Evolutionary conservation across 2,329 filamentous ascomycete genomes (phyloP).

Genomic region (Neonectria neomacrospora): DNA sequence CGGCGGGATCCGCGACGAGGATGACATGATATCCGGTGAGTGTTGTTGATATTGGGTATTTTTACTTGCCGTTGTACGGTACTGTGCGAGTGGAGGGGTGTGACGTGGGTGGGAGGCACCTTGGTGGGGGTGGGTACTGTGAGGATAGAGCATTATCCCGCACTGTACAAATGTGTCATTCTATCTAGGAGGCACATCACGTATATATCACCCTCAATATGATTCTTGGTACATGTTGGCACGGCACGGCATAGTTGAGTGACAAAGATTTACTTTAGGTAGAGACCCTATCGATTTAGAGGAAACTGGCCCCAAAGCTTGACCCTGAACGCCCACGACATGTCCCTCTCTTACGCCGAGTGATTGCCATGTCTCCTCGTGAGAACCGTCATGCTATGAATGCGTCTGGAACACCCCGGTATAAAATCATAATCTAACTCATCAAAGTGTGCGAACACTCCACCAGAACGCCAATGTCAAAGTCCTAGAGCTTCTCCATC

Average conservation of each 20-base stretch:
- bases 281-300: background rate
- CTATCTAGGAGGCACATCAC: background rate
- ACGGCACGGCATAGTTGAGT: background rate
- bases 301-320: background rate
- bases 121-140: slow-evolving; percentile 35
- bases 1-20: slow-evolving; percentile 66
- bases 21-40: slow-evolving; percentile 31
- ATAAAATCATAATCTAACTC: background rate
- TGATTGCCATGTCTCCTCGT: background rate
- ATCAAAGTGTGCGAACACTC: background rate
- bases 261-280: background rate
- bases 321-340: background rate
- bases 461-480: slow-evolving; percentile 26
- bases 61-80: slow-evolving; percentile 35
- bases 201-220: background rate
- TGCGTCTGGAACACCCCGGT: background rate
- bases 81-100: slow-evolving; percentile 31
- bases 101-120: slow-evolving; percentile 21
- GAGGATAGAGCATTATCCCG: background rate
- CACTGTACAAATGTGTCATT: slow-evolving; percentile 8
- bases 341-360: background rate
- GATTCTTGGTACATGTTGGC: background rate
- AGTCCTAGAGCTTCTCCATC: slow-evolving; percentile 76
- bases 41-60: slow-evolving; percentile 27
- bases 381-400: background rate